Percentiles rank a stretch among this genome's conserved stretches.
Evolutionary conservation across 2,329 filamentous ascomycete species (phyloP).

Genomic region (Calycina herbarum): DNA sequence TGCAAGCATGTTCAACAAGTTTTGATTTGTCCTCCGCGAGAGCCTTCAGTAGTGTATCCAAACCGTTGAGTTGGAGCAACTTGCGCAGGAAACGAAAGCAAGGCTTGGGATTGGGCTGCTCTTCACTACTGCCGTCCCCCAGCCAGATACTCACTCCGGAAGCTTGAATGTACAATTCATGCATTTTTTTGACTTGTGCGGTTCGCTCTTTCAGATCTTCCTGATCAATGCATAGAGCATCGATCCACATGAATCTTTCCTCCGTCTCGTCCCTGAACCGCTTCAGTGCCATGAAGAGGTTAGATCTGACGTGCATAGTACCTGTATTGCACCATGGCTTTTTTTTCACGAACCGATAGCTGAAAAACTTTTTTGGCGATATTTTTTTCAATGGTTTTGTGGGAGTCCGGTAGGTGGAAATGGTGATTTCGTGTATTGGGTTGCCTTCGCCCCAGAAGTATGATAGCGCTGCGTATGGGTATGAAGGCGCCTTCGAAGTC

Average conservation of each 20-base stretch:
- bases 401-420: neutral
- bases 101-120: neutral
- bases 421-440: neutral
- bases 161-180: slow-evolving; percentile 33
- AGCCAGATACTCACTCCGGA: slow-evolving; percentile 34
- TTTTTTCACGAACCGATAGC: neutral
- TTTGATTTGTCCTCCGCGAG: neutral
- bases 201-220: slow-evolving; percentile 27
- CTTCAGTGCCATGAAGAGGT: neutral
- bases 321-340: neutral
- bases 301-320: neutral
- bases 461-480: neutral
- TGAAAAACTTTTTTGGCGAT: neutral
- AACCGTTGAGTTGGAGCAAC: neutral
- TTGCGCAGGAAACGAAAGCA: neutral
- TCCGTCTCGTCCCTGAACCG: neutral
- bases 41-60: neutral
- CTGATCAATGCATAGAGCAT: slow-evolving; percentile 37
- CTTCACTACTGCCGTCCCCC: slow-evolving; percentile 16
- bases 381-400: neutral
- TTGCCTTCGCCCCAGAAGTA: slow-evolving; percentile 3
- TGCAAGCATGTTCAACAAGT: neutral
- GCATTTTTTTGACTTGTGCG: slow-evolving; percentile 33
- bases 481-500: neutral
- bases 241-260: slow-evolving; percentile 31